Conservation (phyloP, 352 stramenopile species). For the Plasmopara muralis region DNA sequence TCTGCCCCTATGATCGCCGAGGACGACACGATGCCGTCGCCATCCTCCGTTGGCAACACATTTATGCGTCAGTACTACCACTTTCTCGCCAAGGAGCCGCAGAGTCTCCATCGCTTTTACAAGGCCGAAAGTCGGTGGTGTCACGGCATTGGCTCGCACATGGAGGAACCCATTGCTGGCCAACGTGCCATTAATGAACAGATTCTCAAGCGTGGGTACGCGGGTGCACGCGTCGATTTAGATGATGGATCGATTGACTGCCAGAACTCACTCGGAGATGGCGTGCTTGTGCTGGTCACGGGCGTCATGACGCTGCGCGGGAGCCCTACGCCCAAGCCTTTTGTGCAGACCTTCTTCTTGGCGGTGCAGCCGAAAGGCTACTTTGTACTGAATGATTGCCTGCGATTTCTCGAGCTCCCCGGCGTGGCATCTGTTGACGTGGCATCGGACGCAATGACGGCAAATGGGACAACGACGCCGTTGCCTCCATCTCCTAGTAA, state of each 20-base stretch:
- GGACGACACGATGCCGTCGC: conserved; percentile 41
- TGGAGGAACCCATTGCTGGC: conserved; percentile 71
- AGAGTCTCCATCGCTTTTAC: conserved; percentile 85
- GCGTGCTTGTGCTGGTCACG: conserved; percentile 81
- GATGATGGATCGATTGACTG: conserved; percentile 83
- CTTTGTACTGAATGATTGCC: conserved; percentile 84
- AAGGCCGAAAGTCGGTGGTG: conserved; percentile 81
- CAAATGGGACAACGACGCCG: conserved; percentile 8
- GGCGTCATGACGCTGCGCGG: conserved; percentile 75
- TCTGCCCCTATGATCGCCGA: conserved; percentile 17
- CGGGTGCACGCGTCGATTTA: conserved; percentile 68
- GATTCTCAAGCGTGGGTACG: conserved; percentile 76
- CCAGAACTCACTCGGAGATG: conserved; percentile 58
- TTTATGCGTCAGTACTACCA: conserved; percentile 90
- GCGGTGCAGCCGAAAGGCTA: conserved; percentile 83
- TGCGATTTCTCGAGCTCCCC: conserved; percentile 76
- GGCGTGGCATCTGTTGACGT: conserved; percentile 13
- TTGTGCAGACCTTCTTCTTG: conserved; percentile 86
- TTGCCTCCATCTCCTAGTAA: conserved; percentile 11
- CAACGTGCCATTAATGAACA: conserved; percentile 78
- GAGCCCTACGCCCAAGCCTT: conserved; percentile 51
- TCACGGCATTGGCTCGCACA: conserved; percentile 71
- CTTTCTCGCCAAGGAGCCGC: conserved; percentile 76
- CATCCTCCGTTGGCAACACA: conserved; percentile 69
- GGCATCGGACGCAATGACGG: conserved; percentile 6